Evolutionary conservation across 1,284 basidiomycete genomes (phyloP).

Genomic region (Tremellales sp.): DNA sequence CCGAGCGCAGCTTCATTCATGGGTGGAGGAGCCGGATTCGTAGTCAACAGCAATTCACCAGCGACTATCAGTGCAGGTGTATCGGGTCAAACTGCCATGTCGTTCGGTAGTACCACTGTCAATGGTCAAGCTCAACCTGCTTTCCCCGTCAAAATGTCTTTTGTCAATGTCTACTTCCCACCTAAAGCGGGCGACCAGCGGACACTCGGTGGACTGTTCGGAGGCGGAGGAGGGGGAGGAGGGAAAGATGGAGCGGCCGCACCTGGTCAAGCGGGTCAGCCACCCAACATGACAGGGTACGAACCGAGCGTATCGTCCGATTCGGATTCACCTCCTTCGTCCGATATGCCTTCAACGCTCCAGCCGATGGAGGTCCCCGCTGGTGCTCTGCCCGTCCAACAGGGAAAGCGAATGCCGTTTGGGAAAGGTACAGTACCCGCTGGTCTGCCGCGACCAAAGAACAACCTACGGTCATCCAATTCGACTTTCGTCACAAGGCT

Average conservation of each 20-base stretch:
- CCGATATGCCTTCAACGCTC: slow-evolving; percentile 8
- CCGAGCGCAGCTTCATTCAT: slow-evolving; percentile 21
- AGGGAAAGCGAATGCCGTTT: slow-evolving; percentile 21
- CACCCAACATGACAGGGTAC: slow-evolving; percentile 18
- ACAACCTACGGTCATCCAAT: slow-evolving; percentile 79
- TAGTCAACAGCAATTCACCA: slow-evolving; percentile 12
- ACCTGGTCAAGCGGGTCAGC: slow-evolving; percentile 1
- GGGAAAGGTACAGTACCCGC: slow-evolving; percentile 12
- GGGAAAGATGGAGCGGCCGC: neutral
- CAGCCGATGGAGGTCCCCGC: slow-evolving; percentile 17
- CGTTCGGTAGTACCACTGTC: slow-evolving; percentile 34
- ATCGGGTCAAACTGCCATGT: slow-evolving; percentile 27
- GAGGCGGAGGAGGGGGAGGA: slow-evolving; percentile 15
- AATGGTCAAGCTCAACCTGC: slow-evolving; percentile 40
- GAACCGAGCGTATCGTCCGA: slow-evolving; percentile 24
- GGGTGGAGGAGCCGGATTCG: slow-evolving; percentile 24
- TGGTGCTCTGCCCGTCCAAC: slow-evolving; percentile 16
- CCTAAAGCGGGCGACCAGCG: slow-evolving; percentile 26
- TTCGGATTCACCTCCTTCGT: slow-evolving; percentile 13
- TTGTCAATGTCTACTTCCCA: slow-evolving; percentile 41
- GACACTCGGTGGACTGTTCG: slow-evolving; percentile 31
- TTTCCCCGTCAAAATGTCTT: slow-evolving; percentile 31
- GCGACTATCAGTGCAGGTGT: slow-evolving; percentile 8
- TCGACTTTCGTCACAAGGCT: slow-evolving; percentile 84
- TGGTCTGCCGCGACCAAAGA: slow-evolving; percentile 64